A percentile compares a stretch with the other conserved stretches of the same genome.
These are phyloP conservation scores for Tympanopsis confertula DNA, from an alignment of 2,329 filamentous ascomycete genomes.

Conservation along the genomic window DNA sequence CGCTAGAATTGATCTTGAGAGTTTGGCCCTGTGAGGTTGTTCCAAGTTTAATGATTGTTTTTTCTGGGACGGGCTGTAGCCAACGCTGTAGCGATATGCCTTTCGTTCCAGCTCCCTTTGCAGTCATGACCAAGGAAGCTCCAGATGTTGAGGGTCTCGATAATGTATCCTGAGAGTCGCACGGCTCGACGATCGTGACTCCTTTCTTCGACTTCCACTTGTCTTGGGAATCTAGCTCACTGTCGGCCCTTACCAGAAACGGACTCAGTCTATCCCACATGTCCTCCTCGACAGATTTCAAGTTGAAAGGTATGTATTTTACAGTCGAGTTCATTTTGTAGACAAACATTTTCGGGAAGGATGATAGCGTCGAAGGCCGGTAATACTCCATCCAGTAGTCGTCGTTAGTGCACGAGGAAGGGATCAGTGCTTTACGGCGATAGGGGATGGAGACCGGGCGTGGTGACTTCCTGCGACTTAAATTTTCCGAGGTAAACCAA, in stretches of 20 bases:
- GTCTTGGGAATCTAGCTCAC: slow-evolving; percentile 37
- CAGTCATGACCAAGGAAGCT: background rate
- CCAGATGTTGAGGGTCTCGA: background rate
- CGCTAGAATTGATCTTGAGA: slow-evolving; percentile 39
- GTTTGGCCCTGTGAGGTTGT: slow-evolving; percentile 4
- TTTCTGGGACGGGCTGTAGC: background rate
- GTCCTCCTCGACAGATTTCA: slow-evolving; percentile 55
- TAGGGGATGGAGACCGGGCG: slow-evolving; percentile 20
- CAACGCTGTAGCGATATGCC: background rate
- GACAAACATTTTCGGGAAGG: slow-evolving; percentile 81
- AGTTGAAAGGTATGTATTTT: slow-evolving; percentile 61
- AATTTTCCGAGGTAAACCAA: slow-evolving; percentile 70
- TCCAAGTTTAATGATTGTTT: background rate
- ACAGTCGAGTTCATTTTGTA: slow-evolving; percentile 86
- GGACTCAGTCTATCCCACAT: slow-evolving; percentile 73
- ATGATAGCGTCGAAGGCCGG: slow-evolving; percentile 74
- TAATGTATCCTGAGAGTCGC: no score
- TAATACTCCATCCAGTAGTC: slow-evolving; percentile 99
- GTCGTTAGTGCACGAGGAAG: slow-evolving; percentile 64
- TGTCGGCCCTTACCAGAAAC: slow-evolving; percentile 65
- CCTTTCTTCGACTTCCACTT: background rate
- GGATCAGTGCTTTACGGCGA: slow-evolving; percentile 31
- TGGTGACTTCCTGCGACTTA: slow-evolving; percentile 51
- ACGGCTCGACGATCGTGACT: background rate
- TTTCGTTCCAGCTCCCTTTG: background rate